These are phyloP conservation scores for Lepidium aucheri DNA, from an alignment of 345 rosid species.

Conservation along the genomic window DNA sequence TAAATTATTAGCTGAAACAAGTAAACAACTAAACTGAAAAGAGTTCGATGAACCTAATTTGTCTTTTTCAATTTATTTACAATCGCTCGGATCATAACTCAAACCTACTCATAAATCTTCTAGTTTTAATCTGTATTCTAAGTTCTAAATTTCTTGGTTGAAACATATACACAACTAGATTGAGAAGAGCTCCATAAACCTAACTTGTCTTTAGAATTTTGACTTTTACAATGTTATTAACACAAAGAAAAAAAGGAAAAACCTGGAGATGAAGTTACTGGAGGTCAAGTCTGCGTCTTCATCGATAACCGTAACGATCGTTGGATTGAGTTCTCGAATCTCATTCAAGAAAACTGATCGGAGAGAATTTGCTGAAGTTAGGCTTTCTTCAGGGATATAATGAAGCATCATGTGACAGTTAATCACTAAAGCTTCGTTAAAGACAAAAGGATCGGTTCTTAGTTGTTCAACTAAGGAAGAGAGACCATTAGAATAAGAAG, in stretches of 20 bases:
- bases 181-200: too few relatives aligned
- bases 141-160: too few relatives aligned
- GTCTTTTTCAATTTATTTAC: too few relatives aligned
- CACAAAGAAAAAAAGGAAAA: background rate
- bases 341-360: slow-evolving; percentile 51
- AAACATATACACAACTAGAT: too few relatives aligned
- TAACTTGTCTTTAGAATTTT: too few relatives aligned
- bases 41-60: too few relatives aligned
- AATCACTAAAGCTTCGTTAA: slow-evolving; percentile 59
- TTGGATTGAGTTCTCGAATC: slow-evolving; percentile 57
- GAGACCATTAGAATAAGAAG: slow-evolving; percentile 61
- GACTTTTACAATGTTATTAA: too few relatives aligned
- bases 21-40: too few relatives aligned
- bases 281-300: slow-evolving; percentile 83
- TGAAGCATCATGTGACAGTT: slow-evolving; percentile 93
- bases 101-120: too few relatives aligned
- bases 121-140: too few relatives aligned
- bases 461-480: slow-evolving; percentile 57
- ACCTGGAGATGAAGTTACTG: slow-evolving; percentile 43
- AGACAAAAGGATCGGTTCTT: slow-evolving; percentile 41
- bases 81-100: too few relatives aligned
- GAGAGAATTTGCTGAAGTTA: slow-evolving; percentile 16
- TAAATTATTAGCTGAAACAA: too few relatives aligned
- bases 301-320: slow-evolving; percentile 56
- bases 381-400: slow-evolving; percentile 59